Evolutionary conservation across 1,284 basidiomycete species (phyloP).

Genomic region (Irpex sp.): DNA sequence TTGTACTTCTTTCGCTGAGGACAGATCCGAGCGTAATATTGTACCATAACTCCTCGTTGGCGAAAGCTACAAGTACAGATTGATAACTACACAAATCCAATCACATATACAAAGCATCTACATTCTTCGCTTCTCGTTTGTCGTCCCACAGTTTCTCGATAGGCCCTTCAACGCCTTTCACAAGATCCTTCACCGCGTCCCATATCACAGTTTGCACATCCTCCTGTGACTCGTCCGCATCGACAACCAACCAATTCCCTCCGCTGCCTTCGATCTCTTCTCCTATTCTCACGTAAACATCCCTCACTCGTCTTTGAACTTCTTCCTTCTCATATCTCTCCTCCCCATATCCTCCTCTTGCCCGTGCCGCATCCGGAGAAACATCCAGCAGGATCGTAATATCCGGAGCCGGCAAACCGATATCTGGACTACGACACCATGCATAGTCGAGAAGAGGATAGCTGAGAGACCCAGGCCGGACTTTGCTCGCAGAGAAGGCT

Average conservation of each 20-base stretch:
- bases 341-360: constrained; percentile 84
- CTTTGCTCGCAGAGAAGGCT: constrained; percentile 90
- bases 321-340: constrained; percentile 87
- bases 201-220: constrained; percentile 59
- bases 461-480: constrained; percentile 28
- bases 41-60: background rate
- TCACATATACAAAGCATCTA: constrained; percentile 17
- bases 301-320: constrained; percentile 68
- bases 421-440: constrained; percentile 87
- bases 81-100: background rate
- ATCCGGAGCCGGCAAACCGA: constrained; percentile 86
- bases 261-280: constrained; percentile 40
- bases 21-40: background rate
- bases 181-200: constrained; percentile 23
- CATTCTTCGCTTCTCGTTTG: constrained; percentile 13
- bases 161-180: constrained; percentile 10
- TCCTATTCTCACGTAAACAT: constrained; percentile 63
- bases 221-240: constrained; percentile 57
- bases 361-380: constrained; percentile 63
- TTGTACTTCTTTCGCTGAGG: background rate
- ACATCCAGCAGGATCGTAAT: constrained; percentile 87
- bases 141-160: constrained; percentile 18
- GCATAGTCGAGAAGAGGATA: constrained; percentile 37
- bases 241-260: constrained; percentile 57
- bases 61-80: background rate